These are phyloP conservation scores for Puccinia brachypodii DNA, from an alignment of 1,284 basidiomycete genomes.

Conservation along the genomic window DNA sequence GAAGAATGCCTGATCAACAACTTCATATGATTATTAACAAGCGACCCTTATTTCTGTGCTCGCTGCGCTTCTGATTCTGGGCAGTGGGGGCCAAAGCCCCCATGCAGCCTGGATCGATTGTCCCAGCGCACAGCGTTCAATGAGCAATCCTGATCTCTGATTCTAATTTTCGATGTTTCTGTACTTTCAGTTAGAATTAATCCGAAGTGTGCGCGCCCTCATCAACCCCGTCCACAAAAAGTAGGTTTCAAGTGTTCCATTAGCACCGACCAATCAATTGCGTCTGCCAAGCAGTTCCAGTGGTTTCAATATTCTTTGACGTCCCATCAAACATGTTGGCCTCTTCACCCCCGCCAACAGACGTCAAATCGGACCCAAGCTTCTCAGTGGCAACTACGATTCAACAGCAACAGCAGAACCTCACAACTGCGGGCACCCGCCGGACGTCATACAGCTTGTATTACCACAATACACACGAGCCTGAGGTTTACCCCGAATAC, in stretches of 20 bases:
- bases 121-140: background rate
- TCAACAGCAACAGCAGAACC: conserved; percentile 2
- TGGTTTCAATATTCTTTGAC: conserved; percentile 23
- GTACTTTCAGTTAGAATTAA: conserved; percentile 3
- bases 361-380: conserved; percentile 21
- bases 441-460: conserved; percentile 33
- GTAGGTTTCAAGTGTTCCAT: conserved; percentile 16
- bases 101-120: background rate
- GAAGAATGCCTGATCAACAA: background rate
- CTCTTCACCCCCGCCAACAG: conserved; percentile 31
- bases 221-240: background rate
- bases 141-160: background rate
- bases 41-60: background rate
- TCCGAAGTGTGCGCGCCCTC: background rate
- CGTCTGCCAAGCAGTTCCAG: background rate
- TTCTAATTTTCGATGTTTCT: background rate
- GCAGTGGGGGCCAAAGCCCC: background rate
- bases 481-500: conserved; percentile 6
- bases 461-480: conserved; percentile 17
- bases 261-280: background rate
- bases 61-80: background rate
- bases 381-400: background rate
- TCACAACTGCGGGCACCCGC: background rate
- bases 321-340: conserved; percentile 24
- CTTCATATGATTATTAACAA: background rate